Conservation (phyloP, 2,329 filamentous ascomycete species). For the Geosmithia morbida region DNA sequence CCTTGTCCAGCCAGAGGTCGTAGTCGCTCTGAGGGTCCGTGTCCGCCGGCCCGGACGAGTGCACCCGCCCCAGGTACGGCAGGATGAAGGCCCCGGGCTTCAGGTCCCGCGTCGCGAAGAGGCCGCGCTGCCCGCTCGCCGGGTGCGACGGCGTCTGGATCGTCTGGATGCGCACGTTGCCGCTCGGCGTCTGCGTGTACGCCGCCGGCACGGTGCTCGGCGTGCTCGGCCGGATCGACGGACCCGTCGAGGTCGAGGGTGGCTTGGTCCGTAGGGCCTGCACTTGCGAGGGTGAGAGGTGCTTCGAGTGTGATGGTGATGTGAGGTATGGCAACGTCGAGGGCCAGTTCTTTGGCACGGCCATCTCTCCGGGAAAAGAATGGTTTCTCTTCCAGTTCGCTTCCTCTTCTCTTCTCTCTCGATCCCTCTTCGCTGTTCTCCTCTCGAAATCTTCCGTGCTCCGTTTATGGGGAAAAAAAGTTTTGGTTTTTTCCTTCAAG, state of each 20-base stretch:
- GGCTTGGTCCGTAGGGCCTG: conserved; percentile 19
- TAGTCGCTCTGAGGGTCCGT: conserved; percentile 31
- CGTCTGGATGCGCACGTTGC: conserved; percentile 36
- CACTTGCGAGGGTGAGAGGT: conserved; percentile 26
- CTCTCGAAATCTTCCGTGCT: not conserved
- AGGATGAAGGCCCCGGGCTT: conserved; percentile 40
- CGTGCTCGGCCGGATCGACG: too few species aligned
- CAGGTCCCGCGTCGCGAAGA: conserved; percentile 42
- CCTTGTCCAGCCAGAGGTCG: conserved; percentile 48
- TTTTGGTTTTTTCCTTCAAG: not conserved
- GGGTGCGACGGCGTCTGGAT: conserved; percentile 39
- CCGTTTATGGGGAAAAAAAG: too few species aligned
- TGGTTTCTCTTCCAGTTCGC: too few species aligned
- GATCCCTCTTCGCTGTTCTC: too few species aligned
- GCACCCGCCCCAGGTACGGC: conserved; percentile 47
- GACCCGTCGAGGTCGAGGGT: conserved; percentile 4
- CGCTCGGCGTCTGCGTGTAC: conserved; percentile 27
- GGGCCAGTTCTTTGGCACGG: conserved; percentile 45
- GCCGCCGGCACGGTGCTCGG: conserved; percentile 10
- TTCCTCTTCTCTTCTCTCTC: too few species aligned
- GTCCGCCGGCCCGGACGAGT: conserved; percentile 18
- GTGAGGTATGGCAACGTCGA: conserved; percentile 34
- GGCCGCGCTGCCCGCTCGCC: conserved; percentile 40
- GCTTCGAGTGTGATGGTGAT: conserved; percentile 29
- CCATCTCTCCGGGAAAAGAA: too few species aligned